A percentile compares a stretch with the other conserved stretches of the same genome.
phyloP scores from a whole-genome alignment of 2,329 filamentous ascomycete species.

The Botryotinia narcissicola region DNA sequence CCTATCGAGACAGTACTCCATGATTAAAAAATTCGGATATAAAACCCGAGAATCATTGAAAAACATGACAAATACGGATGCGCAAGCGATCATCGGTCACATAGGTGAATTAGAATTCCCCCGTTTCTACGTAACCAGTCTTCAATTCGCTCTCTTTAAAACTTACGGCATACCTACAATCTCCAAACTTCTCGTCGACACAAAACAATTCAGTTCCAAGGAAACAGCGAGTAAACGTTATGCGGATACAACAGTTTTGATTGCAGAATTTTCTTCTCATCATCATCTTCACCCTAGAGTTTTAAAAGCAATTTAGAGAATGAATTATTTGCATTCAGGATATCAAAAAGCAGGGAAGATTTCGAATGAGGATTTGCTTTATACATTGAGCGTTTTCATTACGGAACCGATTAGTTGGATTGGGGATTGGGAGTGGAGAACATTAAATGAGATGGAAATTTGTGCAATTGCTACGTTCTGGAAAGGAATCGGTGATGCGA shows the following conservation, averaged over 20 bases:
- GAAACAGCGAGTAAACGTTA: conserved; percentile 47
- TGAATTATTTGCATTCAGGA: conserved; percentile 60
- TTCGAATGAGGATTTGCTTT: conserved; percentile 60
- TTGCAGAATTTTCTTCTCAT: conserved; percentile 30
- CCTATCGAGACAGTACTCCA: conserved; percentile 41
- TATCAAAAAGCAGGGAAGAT: conserved; percentile 60
- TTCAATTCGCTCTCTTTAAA: conserved; percentile 60
- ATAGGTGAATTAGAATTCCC: conserved; percentile 56
- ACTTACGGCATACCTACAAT: conserved; percentile 58
- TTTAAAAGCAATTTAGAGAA: conserved; percentile 55
- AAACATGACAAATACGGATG: conserved; percentile 54
- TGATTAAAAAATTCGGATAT: conserved; percentile 45
- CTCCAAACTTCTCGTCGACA: conserved; percentile 48
- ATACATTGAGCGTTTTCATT: conserved; percentile 64
- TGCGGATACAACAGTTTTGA: conserved; percentile 31
- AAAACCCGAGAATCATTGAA: conserved; percentile 45
- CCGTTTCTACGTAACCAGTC: conserved; percentile 47
- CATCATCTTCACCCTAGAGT: conserved; percentile 39
- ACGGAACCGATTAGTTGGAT: conserved; percentile 65
- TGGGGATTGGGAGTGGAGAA: conserved; percentile 66
- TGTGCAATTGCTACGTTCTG: conserved; percentile 68
- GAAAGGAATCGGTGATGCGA: conserved; percentile 68
- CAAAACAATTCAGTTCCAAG: conserved; percentile 47
- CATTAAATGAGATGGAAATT: conserved; percentile 62
- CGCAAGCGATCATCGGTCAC: conserved; percentile 48